Evolutionary conservation across 768 basidiomycete species (phyloP).

Genomic region (Russula virescens): DNA sequence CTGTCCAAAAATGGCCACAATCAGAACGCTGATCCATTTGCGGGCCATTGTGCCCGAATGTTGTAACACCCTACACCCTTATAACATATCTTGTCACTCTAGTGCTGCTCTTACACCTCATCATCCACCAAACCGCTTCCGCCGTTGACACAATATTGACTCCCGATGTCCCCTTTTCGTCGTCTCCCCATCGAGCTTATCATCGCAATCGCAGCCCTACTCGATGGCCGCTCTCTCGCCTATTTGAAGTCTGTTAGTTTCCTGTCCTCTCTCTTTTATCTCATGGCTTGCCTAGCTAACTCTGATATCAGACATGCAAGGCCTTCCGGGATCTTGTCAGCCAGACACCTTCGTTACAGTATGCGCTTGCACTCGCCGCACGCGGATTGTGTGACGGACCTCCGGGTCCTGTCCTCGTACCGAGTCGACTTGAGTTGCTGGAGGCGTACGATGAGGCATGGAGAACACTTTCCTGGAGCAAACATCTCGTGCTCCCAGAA

Average conservation of each 20-base stretch:
- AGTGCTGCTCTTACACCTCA: too few relatives aligned
- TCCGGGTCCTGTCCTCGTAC: background rate
- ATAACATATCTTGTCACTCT: too few relatives aligned
- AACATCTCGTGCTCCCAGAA: background rate
- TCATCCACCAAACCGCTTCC: too few relatives aligned
- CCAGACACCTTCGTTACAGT: background rate
- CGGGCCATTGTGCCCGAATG: too few relatives aligned
- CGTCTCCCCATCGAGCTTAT: background rate
- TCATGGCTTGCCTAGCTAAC: background rate
- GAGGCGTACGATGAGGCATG: background rate
- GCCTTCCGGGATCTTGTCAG: too few relatives aligned
- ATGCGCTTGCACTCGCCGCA: background rate
- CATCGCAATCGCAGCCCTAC: background rate
- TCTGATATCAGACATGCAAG: background rate
- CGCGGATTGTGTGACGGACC: constrained; percentile 1
- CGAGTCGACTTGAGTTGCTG: background rate
- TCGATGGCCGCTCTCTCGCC: background rate
- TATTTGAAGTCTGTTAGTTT: background rate
- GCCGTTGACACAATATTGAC: too few relatives aligned
- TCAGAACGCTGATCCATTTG: too few relatives aligned
- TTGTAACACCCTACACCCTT: too few relatives aligned
- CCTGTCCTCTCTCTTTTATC: background rate
- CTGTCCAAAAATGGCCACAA: too few relatives aligned
- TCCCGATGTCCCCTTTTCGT: too few relatives aligned
- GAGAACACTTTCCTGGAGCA: background rate